These are phyloP conservation scores for Amoebophrya sp. DNA, from an alignment of 169 alveolate species.

Conservation along the genomic window DNA sequence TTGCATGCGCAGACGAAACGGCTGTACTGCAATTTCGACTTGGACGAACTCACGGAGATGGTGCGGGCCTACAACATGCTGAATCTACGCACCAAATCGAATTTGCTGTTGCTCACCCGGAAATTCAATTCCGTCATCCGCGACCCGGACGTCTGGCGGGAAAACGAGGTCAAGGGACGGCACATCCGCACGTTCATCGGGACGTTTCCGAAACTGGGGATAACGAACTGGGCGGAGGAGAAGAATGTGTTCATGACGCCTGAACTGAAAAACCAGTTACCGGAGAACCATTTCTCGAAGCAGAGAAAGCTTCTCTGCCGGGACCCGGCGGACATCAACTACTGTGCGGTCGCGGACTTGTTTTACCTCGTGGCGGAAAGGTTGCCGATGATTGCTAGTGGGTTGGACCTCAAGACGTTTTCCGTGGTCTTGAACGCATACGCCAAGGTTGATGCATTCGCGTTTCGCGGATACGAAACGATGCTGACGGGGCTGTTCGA, in stretches of 20 bases:
- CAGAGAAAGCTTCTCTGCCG: neutral
- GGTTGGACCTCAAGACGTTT: neutral
- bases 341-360: neutral
- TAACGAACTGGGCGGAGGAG: no score
- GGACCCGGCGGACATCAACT: neutral
- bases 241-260: no score
- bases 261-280: neutral
- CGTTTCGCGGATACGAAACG: neutral
- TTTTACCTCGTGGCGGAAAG: neutral
- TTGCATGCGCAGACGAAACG: slow-evolving; percentile 8
- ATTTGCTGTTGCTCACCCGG: neutral
- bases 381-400: neutral
- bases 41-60: neutral
- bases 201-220: neutral
- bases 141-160: neutral
- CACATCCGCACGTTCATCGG: neutral
- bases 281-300: neutral
- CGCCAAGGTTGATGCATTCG: neutral
- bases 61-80: neutral
- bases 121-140: neutral
- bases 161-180: neutral
- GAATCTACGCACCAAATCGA: neutral
- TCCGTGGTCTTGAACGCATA: neutral
- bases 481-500: neutral
- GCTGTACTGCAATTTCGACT: neutral